Evolutionary conservation across 2,329 filamentous ascomycete genomes (phyloP).

Genomic region (Aspergillus ochraceus): DNA sequence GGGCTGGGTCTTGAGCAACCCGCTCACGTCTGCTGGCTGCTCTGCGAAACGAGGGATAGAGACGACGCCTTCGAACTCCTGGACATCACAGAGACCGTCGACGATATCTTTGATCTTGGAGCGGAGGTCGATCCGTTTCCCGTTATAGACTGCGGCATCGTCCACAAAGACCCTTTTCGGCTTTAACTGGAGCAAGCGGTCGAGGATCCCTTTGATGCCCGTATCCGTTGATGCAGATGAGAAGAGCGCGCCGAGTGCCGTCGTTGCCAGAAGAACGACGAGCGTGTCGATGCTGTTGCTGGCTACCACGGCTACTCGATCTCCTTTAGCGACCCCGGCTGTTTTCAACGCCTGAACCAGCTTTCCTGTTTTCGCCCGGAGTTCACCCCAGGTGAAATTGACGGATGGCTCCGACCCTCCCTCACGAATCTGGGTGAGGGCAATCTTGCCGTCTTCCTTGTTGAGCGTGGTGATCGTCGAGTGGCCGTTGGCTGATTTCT

Average conservation of each 20-base stretch:
- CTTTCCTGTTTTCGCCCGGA: constrained; percentile 59
- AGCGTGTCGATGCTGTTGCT: constrained; percentile 75
- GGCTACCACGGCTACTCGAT: constrained; percentile 73
- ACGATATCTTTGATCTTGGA: constrained; percentile 70
- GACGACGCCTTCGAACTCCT: constrained; percentile 64
- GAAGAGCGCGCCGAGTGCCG: constrained; percentile 72
- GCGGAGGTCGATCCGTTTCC: constrained; percentile 69
- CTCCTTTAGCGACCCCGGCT: constrained; percentile 67
- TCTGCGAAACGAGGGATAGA: constrained; percentile 64
- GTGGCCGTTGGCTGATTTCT: constrained; percentile 36
- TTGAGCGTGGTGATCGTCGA: constrained; percentile 51
- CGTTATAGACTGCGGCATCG: constrained; percentile 76
- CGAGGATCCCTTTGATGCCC: constrained; percentile 74
- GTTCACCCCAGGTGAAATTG: constrained; percentile 66
- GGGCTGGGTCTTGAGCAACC: constrained; percentile 48
- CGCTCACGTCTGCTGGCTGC: constrained; percentile 58
- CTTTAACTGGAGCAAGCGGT: constrained; percentile 71
- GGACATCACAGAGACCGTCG: constrained; percentile 59
- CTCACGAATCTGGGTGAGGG: constrained; percentile 64
- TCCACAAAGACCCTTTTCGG: constrained; percentile 84
- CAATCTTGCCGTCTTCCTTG: constrained; percentile 72
- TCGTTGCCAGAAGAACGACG: constrained; percentile 67
- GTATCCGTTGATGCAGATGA: constrained; percentile 79
- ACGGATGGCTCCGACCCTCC: constrained; percentile 31
- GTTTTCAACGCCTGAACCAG: constrained; percentile 67